Conservation (phyloP, 2,329 filamentous ascomycete species). For the Stachybotrys chlorohalonatus region DNA sequence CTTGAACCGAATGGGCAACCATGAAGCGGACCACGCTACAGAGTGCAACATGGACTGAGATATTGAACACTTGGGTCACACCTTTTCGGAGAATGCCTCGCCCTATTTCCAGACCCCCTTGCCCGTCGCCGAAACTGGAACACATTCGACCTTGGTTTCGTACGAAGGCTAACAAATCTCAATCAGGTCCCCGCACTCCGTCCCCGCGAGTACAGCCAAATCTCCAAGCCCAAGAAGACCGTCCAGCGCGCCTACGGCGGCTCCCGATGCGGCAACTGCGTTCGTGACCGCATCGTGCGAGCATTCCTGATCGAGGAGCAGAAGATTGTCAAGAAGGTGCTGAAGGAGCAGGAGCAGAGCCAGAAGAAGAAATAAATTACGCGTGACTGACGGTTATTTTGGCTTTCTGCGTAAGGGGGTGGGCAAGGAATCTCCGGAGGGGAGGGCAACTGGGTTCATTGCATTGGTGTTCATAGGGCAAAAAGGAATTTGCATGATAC, state of each 20-base stretch:
- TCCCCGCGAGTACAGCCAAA: constrained; percentile 92
- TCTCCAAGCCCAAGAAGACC: constrained; percentile 99
- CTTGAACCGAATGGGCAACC: not conserved
- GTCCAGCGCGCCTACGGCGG: constrained; percentile 98
- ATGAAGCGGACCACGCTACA: too few relatives aligned
- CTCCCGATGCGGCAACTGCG: constrained; percentile 96
- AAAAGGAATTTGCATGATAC: constrained; percentile 41
- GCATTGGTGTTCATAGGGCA: constrained; percentile 45
- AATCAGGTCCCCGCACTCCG: constrained; percentile 84
- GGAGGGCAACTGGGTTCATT: constrained; percentile 30
- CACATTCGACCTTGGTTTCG: not conserved
- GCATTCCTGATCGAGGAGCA: constrained; percentile 99
- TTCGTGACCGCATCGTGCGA: constrained; percentile 94
- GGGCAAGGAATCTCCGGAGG: constrained; percentile 22
- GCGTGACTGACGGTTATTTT: constrained; percentile 16
- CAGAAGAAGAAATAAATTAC: constrained; percentile 60
- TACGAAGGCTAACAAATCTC: constrained; percentile 7
- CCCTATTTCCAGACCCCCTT: constrained; percentile 5
- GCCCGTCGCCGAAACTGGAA: not conserved
- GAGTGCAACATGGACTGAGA: too few relatives aligned
- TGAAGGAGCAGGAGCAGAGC: constrained; percentile 89
- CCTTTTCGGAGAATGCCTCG: not conserved
- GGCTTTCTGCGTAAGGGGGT: constrained; percentile 20
- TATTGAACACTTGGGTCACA: too few relatives aligned
- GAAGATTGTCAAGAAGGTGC: constrained; percentile 99